Conservation (phyloP, 1,139 yeast genomes). For the Suhomyces maxii region DNA sequence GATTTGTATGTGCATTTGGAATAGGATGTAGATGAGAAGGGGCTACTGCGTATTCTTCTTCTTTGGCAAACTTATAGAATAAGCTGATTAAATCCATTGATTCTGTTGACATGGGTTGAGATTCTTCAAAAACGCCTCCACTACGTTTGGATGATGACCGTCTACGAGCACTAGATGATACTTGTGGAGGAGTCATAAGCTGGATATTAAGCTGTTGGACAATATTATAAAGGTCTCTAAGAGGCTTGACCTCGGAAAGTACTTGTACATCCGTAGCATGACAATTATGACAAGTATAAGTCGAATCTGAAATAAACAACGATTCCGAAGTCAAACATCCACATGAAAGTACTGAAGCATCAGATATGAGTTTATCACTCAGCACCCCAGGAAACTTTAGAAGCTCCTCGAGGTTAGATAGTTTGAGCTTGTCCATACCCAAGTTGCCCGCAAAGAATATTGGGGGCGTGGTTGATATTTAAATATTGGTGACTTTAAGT, state of each 20-base stretch:
- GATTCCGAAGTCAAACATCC: conserved; percentile 70
- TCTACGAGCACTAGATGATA: conserved; percentile 2
- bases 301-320: conserved; percentile 25
- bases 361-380: conserved; percentile 33
- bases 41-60: conserved; percentile 23
- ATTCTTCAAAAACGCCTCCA: conserved; percentile 13
- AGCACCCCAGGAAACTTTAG: conserved; percentile 29
- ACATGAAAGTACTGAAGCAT: conserved; percentile 61
- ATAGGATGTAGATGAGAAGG: background rate
- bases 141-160: conserved; percentile 12
- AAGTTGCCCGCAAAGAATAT: background rate
- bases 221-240: conserved; percentile 50
- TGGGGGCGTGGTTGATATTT: background rate
- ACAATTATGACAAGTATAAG: conserved; percentile 53
- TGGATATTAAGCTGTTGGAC: conserved; percentile 25
- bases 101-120: conserved; percentile 17
- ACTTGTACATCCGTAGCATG: conserved; percentile 28
- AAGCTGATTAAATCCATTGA: conserved; percentile 38
- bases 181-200: conserved; percentile 7
- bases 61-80: conserved; percentile 46
- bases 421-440: conserved; percentile 30
- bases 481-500: background rate
- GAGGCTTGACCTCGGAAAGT: conserved; percentile 50
- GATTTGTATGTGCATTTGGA: too few species aligned
- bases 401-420: conserved; percentile 30